phyloP scores from a whole-genome alignment of 2,329 filamentous ascomycete species.

The Cladorrhinum sp. region DNA sequence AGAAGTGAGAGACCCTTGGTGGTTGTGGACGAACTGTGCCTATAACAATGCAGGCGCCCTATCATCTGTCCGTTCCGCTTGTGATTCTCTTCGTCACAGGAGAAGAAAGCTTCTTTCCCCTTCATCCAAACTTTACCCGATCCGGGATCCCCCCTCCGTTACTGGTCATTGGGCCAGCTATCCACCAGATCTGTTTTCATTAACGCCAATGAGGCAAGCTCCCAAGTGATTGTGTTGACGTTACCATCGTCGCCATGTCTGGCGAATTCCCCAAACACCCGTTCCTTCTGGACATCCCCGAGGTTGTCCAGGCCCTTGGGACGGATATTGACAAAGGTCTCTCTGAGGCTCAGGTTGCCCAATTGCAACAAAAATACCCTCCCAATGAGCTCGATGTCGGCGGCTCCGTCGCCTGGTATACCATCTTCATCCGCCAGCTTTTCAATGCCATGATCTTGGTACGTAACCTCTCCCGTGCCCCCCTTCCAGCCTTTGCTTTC shows the following conservation, averaged over 20 bases:
- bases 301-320: slow-evolving; percentile 60
- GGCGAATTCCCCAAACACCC: slow-evolving; percentile 52
- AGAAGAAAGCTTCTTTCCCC: background rate
- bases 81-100: slow-evolving; percentile 1
- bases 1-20: slow-evolving; percentile 4
- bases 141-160: background rate
- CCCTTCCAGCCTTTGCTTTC: background rate
- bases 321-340: slow-evolving; percentile 68
- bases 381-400: slow-evolving; percentile 69
- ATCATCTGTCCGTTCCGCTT: background rate
- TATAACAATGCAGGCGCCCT: slow-evolving; percentile 12
- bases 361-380: slow-evolving; percentile 59
- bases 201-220: slow-evolving; percentile 21
- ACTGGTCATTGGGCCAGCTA: background rate
- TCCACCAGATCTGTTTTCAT: background rate
- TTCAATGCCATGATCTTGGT: slow-evolving; percentile 76
- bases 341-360: slow-evolving; percentile 55
- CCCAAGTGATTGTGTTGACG: slow-evolving; percentile 10
- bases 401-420: slow-evolving; percentile 65
- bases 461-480: slow-evolving; percentile 30
- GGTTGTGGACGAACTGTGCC: background rate
- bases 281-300: slow-evolving; percentile 58
- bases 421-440: slow-evolving; percentile 69
- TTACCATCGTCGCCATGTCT: slow-evolving; percentile 19
- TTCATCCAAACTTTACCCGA: slow-evolving; percentile 7